These are phyloP conservation scores for Trametes coccinea DNA, from an alignment of 768 basidiomycete genomes.

Conservation along the genomic window DNA sequence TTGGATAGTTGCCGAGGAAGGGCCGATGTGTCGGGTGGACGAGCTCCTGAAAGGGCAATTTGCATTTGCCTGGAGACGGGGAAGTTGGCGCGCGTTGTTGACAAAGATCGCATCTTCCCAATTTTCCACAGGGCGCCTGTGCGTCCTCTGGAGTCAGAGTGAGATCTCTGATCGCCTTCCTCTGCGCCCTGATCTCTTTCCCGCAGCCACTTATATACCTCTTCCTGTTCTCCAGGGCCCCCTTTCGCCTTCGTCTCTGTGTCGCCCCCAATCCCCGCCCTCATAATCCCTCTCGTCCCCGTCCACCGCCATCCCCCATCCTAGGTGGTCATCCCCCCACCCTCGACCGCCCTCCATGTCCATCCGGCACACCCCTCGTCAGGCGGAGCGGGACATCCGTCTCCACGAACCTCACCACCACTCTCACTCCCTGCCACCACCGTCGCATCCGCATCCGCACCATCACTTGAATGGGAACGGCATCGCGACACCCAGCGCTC, in stretches of 20 bases:
- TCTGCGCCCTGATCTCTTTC: slow-evolving; percentile 35
- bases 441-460: slow-evolving; percentile 38
- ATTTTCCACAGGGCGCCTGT: slow-evolving; percentile 17
- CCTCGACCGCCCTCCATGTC: slow-evolving; percentile 49
- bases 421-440: slow-evolving; percentile 45
- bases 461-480: slow-evolving; percentile 57
- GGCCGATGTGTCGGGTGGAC: slow-evolving; percentile 18
- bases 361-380: slow-evolving; percentile 60
- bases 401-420: slow-evolving; percentile 56
- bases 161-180: slow-evolving; percentile 35
- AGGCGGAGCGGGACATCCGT: slow-evolving; percentile 59
- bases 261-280: slow-evolving; percentile 33
- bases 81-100: slow-evolving; percentile 16
- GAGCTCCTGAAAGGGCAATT: slow-evolving; percentile 15
- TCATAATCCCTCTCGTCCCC: slow-evolving; percentile 50
- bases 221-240: slow-evolving; percentile 17
- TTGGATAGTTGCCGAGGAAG: slow-evolving; percentile 27
- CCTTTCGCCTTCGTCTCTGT: slow-evolving; percentile 22
- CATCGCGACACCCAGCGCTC: slow-evolving; percentile 46
- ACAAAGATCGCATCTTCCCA: slow-evolving; percentile 26
- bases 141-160: slow-evolving; percentile 18
- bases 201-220: slow-evolving; percentile 26
- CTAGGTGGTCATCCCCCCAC: slow-evolving; percentile 26
- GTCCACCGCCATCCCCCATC: slow-evolving; percentile 24
- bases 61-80: slow-evolving; percentile 24